Evolutionary conservation across 1,284 basidiomycete species (phyloP).

Genomic region (Volvariella volvacea): DNA sequence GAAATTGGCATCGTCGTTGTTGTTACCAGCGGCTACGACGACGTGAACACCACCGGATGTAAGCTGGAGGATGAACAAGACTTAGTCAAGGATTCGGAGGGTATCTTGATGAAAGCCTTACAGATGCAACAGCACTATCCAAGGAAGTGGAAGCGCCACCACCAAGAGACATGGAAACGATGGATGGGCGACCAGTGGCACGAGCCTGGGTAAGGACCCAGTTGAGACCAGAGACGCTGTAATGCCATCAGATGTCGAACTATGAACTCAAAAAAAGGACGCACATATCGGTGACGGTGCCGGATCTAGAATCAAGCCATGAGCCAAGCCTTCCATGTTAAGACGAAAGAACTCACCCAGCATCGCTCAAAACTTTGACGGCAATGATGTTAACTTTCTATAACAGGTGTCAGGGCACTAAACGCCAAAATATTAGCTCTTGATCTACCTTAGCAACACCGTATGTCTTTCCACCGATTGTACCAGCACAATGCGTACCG

Average conservation of each 20-base stretch:
- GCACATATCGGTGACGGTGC: not conserved
- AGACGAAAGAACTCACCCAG: slow-evolving; percentile 12
- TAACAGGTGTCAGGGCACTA: too few species aligned
- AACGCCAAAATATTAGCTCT: too few species aligned
- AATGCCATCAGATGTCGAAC: too few species aligned
- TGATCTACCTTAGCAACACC: slow-evolving; percentile 3
- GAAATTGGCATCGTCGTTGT: slow-evolving; percentile 53
- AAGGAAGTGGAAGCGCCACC: slow-evolving; percentile 57
- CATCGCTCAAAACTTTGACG: slow-evolving; percentile 67
- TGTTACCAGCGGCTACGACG: slow-evolving; percentile 35
- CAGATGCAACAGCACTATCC: slow-evolving; percentile 59
- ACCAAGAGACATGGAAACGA: slow-evolving; percentile 70
- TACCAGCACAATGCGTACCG: slow-evolving; percentile 35
- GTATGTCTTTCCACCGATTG: slow-evolving; percentile 1
- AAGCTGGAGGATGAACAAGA: slow-evolving; percentile 10
- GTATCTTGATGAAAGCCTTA: slow-evolving; percentile 5
- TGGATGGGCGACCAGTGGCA: slow-evolving; percentile 48
- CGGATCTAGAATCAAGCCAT: not conserved
- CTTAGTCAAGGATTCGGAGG: slow-evolving; percentile 7
- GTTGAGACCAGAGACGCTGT: slow-evolving; percentile 43
- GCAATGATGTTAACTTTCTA: too few species aligned
- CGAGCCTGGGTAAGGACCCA: slow-evolving; percentile 35
- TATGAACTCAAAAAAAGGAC: not conserved
- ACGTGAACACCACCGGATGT: slow-evolving; percentile 22
- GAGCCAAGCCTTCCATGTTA: too few species aligned